phyloP scores from a whole-genome alignment of 495 filamentous ascomycete genomes.

The Penicillium subrubescens region DNA sequence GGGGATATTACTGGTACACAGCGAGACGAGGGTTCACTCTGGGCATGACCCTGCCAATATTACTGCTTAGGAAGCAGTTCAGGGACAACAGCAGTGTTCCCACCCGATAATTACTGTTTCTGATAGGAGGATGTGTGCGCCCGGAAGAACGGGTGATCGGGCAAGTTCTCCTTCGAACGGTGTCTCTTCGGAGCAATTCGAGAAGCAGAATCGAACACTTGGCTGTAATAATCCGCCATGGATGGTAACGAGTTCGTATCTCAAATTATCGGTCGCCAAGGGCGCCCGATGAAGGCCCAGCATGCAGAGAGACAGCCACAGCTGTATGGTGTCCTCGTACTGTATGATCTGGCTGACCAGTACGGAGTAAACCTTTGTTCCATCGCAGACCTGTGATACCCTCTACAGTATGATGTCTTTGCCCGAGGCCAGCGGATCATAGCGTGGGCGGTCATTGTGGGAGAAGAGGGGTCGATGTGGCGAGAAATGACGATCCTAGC shows the following conservation, averaged over 20 bases:
- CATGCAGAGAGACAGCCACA: neutral
- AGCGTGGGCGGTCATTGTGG: neutral
- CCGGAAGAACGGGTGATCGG: neutral
- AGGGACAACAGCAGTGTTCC: neutral
- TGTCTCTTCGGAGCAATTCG: neutral
- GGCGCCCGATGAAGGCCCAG: neutral
- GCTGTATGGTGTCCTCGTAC: neutral
- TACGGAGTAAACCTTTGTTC: neutral
- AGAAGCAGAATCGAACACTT: neutral
- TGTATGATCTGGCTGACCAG: neutral
- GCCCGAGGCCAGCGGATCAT: neutral
- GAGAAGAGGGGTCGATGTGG: slow-evolving; percentile 3
- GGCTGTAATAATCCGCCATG: neutral
- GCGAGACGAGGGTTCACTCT: neutral
- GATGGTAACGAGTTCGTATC: neutral
- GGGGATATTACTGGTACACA: neutral
- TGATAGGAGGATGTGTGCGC: neutral
- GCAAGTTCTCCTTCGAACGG: neutral
- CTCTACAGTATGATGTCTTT: neutral
- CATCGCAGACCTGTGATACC: neutral
- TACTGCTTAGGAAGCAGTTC: neutral
- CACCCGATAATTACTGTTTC: neutral
- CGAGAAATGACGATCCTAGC: neutral
- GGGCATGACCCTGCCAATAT: neutral
- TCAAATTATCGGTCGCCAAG: neutral